Evolutionary conservation across 2,329 filamentous ascomycete species (phyloP).

Genomic region (Clarireedia monteithiana): DNA sequence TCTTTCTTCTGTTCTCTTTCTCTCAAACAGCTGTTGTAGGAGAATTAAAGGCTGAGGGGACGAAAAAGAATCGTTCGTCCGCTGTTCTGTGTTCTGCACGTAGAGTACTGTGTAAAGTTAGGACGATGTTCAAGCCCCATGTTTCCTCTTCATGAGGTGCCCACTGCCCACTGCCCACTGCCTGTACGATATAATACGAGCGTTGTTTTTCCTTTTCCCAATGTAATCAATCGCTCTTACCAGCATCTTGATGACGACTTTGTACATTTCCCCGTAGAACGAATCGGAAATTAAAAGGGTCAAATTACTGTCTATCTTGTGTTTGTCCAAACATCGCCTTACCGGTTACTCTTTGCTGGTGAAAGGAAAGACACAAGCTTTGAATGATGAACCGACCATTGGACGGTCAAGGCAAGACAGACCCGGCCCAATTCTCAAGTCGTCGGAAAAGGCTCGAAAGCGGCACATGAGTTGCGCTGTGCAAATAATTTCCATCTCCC

Average conservation of each 20-base stretch:
- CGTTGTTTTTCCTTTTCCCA: not conserved
- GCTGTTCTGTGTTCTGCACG: not conserved
- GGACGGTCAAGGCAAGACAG: too few species aligned
- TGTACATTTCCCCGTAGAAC: not conserved
- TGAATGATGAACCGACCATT: not conserved
- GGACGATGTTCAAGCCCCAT: not conserved
- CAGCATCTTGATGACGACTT: not conserved
- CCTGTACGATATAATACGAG: not conserved
- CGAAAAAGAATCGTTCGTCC: not conserved
- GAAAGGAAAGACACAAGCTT: not conserved
- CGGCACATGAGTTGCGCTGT: too few species aligned
- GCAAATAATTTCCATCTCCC: too few species aligned
- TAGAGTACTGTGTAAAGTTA: not conserved
- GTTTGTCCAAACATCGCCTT: not conserved
- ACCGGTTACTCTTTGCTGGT: not conserved
- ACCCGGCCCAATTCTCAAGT: too few species aligned
- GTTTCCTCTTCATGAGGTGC: not conserved
- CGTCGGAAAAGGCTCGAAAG: too few species aligned
- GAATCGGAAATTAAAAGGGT: slow-evolving; percentile 1
- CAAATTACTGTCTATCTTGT: not conserved
- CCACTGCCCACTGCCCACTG: too few species aligned
- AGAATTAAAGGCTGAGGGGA: too few species aligned
- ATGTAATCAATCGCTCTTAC: not conserved
- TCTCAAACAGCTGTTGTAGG: too few species aligned
- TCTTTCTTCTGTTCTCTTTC: not conserved